Evolutionary conservation across 345 rosid species (phyloP), one percentile per base, ranked within the genome.

Genomic region (Mercurialis annua): DNA sequence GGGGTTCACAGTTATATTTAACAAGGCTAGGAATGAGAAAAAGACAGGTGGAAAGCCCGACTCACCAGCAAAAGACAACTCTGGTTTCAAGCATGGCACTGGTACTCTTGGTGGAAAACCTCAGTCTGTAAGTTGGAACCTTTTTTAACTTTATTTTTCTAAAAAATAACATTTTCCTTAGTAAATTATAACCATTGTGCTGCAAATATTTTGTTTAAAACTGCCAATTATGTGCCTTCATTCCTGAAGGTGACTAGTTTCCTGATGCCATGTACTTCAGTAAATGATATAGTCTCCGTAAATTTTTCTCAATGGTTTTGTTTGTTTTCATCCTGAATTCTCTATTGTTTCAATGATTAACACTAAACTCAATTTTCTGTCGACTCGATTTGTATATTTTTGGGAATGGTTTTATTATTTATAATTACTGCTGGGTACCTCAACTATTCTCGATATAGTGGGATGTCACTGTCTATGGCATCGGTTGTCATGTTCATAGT

Each of bases 71-170:
- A 82, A 64, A 62, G 76, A 79, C 59, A 73, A 69, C n/a, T 30
- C 80, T 49, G 70, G 64, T 16, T 66, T 30, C 69, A 83, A 80
- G 81, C 62, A 70, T 9, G 75, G 72, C 14, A 73, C 62, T 65
- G 57, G 69, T 56, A 78, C 59, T 71, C 82, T 81, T 71, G 90
- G 78, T 71, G 90, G 78, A 63, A 85, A 83, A 76, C 87, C 92
- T 50, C 87, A 73, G 34, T 43, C 90, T 68, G 93, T 87, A 79
- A 85, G 92, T 77, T 27, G 42, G 49, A 29, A 50, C 64, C 34
- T 36, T 40, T 55, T 27, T 51, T 20, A 34, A 8, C 43, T 36
- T 49, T 56, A 38, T 20, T 62, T 68, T 31, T 40, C 5, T 9
- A 8, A 2, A 40, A 3, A n/a, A n/a, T n/a, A 2, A 9, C 11